phyloP scores from a whole-genome alignment of 2,329 filamentous ascomycete species.

The Monosporascus cannonballus region DNA sequence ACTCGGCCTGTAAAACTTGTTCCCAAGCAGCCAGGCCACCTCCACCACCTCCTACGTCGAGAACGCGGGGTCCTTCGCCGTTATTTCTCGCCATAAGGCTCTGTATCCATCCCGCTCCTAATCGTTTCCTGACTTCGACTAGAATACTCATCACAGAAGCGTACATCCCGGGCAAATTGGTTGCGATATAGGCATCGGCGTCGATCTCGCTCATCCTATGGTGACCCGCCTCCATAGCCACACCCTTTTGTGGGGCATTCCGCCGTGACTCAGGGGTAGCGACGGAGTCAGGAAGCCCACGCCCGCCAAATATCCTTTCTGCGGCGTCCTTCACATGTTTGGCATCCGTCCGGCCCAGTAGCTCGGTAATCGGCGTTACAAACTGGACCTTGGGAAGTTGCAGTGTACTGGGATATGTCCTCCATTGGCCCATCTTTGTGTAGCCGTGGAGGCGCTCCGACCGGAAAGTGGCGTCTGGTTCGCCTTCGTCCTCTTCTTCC shows the following conservation, averaged over 20 bases:
- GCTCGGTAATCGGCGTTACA: slow-evolving; percentile 59
- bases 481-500: slow-evolving; percentile 30
- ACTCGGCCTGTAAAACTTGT: slow-evolving; percentile 74
- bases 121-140: slow-evolving; percentile 66
- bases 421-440: slow-evolving; percentile 68
- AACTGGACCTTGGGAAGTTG: slow-evolving; percentile 66
- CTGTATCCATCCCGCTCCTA: slow-evolving; percentile 66
- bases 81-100: slow-evolving; percentile 54
- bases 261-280: slow-evolving; percentile 57
- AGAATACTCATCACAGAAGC: slow-evolving; percentile 61
- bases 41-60: slow-evolving; percentile 71
- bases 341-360: slow-evolving; percentile 63
- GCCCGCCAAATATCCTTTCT: slow-evolving; percentile 69
- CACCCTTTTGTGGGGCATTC: slow-evolving; percentile 55
- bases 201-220: slow-evolving; percentile 68
- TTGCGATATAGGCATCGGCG: slow-evolving; percentile 65
- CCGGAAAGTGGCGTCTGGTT: slow-evolving; percentile 25
- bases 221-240: slow-evolving; percentile 59
- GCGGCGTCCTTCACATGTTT: slow-evolving; percentile 71
- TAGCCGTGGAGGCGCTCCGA: slow-evolving; percentile 63
- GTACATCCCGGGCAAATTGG: slow-evolving; percentile 65
- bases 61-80: slow-evolving; percentile 52
- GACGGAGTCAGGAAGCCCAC: slow-evolving; percentile 68
- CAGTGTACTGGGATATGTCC: slow-evolving; percentile 67
- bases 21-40: slow-evolving; percentile 71